Conservation (phyloP, 2,329 filamentous ascomycete species). For the Phoma sp. region DNA sequence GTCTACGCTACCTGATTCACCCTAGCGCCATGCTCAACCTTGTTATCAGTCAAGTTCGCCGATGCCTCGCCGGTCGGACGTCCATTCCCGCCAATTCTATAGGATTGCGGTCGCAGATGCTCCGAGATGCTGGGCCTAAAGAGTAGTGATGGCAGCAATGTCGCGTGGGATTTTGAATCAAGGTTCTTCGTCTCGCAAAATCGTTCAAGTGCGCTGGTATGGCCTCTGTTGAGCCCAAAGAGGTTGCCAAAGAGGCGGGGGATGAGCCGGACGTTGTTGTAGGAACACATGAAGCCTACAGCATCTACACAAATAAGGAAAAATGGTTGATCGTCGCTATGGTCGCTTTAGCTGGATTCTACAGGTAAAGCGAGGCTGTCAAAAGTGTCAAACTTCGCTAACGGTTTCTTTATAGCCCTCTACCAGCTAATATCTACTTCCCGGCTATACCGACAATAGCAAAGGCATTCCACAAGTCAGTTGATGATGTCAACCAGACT, state of each 20-base stretch:
- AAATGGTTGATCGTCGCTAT: slow-evolving; percentile 41
- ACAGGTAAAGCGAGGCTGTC: slow-evolving; percentile 27
- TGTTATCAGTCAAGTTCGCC: slow-evolving; percentile 19
- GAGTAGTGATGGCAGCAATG: slow-evolving; percentile 5
- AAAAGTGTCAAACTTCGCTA: not conserved
- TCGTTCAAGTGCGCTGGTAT: slow-evolving; percentile 7
- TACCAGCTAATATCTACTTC: slow-evolving; percentile 52
- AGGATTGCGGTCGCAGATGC: slow-evolving; percentile 28
- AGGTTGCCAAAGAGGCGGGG: slow-evolving; percentile 23
- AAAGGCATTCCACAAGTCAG: slow-evolving; percentile 49
- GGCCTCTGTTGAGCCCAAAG: slow-evolving; percentile 13
- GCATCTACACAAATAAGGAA: slow-evolving; percentile 36
- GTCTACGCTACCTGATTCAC: not conserved
- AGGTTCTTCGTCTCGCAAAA: slow-evolving; percentile 9
- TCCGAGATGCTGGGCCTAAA: slow-evolving; percentile 22
- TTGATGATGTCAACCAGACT: slow-evolving; percentile 56
- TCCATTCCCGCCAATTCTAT: slow-evolving; percentile 11
- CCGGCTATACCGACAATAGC: slow-evolving; percentile 44
- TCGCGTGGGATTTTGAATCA: slow-evolving; percentile 8
- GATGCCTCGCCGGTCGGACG: slow-evolving; percentile 22
- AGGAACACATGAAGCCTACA: slow-evolving; percentile 32
- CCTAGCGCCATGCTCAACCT: not conserved
- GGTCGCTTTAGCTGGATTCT: slow-evolving; percentile 40
- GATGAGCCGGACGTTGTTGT: slow-evolving; percentile 21
- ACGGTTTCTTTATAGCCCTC: slow-evolving; percentile 28